phyloP scores from a whole-genome alignment of 2,329 filamentous ascomycete genomes.

The Penicillium sp. region DNA sequence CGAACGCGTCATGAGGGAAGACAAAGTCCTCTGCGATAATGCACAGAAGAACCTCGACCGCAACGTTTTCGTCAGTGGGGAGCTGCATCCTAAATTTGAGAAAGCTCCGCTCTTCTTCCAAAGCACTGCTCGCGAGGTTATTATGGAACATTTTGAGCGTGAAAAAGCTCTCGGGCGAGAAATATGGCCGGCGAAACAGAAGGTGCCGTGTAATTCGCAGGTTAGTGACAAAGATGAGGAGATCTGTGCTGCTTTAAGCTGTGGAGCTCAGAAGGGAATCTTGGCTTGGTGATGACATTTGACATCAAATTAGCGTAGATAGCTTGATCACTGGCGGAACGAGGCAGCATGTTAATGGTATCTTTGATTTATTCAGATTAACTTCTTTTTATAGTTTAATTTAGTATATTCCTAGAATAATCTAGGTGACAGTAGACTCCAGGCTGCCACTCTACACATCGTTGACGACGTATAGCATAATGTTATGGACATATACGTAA shows the following conservation, averaged over 20 bases:
- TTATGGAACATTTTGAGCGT: constrained; percentile 49
- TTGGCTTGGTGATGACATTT: constrained; percentile 23
- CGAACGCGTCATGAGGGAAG: constrained; percentile 64
- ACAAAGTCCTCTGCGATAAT: constrained; percentile 61
- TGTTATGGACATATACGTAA: too few species aligned
- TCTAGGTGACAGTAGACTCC: too few species aligned
- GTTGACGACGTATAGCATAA: too few species aligned
- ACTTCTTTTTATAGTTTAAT: too few species aligned
- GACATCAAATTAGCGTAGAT: not conserved
- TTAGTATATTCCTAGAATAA: too few species aligned
- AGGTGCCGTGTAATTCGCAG: constrained; percentile 14
- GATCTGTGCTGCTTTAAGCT: constrained; percentile 22
- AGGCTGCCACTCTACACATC: too few species aligned
- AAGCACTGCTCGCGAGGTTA: constrained; percentile 49
- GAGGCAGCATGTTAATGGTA: not conserved
- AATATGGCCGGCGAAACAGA: constrained; percentile 54
- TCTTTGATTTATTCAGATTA: not conserved
- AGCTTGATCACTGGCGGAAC: not conserved
- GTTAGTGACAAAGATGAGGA: constrained; percentile 27
- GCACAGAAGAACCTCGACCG: constrained; percentile 62
- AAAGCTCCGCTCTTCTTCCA: constrained; percentile 61
- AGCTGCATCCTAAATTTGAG: constrained; percentile 62
- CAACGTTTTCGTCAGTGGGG: constrained; percentile 62
- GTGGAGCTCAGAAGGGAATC: constrained; percentile 22
- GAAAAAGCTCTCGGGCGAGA: constrained; percentile 49